A percentile compares a stretch with the other conserved stretches of the same genome.
phyloP scores from a whole-genome alignment of 352 stramenopile species.

The Phytophthora meadii region DNA sequence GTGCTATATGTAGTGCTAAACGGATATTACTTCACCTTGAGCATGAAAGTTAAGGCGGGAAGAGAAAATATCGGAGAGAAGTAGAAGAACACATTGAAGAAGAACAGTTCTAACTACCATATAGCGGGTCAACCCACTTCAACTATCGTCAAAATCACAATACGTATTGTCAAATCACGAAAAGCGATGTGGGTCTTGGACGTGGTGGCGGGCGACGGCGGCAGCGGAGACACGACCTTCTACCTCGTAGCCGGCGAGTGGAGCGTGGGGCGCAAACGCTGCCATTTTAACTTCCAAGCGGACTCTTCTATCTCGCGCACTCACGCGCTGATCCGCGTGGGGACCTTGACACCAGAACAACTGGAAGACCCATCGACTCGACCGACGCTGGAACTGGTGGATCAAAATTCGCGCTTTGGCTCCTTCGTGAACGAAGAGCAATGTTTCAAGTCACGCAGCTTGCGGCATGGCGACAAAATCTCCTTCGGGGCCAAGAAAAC shows the following conservation, averaged over 20 bases:
- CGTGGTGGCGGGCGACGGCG: slow-evolving; percentile 53
- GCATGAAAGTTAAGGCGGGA: too few species aligned
- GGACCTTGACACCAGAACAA: slow-evolving; percentile 63
- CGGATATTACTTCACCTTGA: too few species aligned
- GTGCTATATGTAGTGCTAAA: too few species aligned
- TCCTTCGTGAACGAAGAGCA: slow-evolving; percentile 89
- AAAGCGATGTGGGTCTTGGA: slow-evolving; percentile 80
- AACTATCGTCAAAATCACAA: slow-evolving; percentile 1
- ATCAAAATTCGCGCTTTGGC: slow-evolving; percentile 86
- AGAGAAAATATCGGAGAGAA: too few species aligned
- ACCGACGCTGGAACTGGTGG: slow-evolving; percentile 74
- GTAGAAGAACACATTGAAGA: too few species aligned
- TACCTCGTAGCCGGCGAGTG: slow-evolving; percentile 86
- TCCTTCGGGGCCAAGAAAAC: slow-evolving; percentile 88
- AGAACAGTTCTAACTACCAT: too few species aligned
- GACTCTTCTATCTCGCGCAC: slow-evolving; percentile 86
- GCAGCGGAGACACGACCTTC: slow-evolving; percentile 61
- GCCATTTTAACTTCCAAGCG: slow-evolving; percentile 85
- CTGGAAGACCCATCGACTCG: slow-evolving; percentile 61
- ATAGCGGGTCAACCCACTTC: not conserved
- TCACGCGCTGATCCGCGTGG: slow-evolving; percentile 80
- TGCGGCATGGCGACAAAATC: slow-evolving; percentile 77
- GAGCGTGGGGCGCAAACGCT: slow-evolving; percentile 84
- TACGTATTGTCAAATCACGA: not conserved
- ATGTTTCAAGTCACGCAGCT: slow-evolving; percentile 47